Percentiles rank a stretch among this genome's conserved stretches.
Conservation (phyloP, 1,284 basidiomycete species). For the Rhodotorula sp. region DNA sequence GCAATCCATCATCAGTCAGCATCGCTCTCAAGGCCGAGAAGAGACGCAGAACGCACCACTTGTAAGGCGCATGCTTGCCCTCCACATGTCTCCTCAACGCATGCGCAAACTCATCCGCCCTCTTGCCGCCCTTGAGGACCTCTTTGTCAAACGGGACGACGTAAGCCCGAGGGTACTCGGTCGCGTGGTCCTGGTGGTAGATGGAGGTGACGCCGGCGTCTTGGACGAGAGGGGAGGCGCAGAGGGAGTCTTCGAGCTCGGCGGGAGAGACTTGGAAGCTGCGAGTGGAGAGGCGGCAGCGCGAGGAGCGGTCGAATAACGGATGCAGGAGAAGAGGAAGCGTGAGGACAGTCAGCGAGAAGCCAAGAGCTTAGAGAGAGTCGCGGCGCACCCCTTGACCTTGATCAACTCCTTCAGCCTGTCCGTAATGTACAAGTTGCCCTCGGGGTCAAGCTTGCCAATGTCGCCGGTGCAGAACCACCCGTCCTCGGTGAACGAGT, state of each 20-base stretch:
- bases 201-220: constrained; percentile 45
- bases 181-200: constrained; percentile 44
- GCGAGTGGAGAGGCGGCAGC: background rate
- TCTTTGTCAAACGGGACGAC: constrained; percentile 41
- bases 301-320: background rate
- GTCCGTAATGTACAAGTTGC: constrained; percentile 44
- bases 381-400: constrained; percentile 42
- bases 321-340: background rate
- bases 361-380: background rate
- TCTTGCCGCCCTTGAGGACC: constrained; percentile 21
- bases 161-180: constrained; percentile 42
- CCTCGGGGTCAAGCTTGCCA: constrained; percentile 42
- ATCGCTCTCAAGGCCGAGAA: no score
- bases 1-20: background rate
- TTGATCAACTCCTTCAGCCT: constrained; percentile 46
- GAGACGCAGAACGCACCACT: constrained; percentile 23
- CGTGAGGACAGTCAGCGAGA: background rate
- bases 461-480: constrained; percentile 47
- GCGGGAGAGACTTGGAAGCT: constrained; percentile 47
- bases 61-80: constrained; percentile 38
- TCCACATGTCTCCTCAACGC: constrained; percentile 32
- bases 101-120: constrained; percentile 26
- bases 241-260: constrained; percentile 46
- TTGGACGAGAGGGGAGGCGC: constrained; percentile 42
- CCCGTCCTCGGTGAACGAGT: constrained; percentile 39